Percentiles rank a stretch among this genome's conserved stretches.
phyloP scores from a whole-genome alignment of 768 basidiomycete species.

The Rickenella mellea region DNA sequence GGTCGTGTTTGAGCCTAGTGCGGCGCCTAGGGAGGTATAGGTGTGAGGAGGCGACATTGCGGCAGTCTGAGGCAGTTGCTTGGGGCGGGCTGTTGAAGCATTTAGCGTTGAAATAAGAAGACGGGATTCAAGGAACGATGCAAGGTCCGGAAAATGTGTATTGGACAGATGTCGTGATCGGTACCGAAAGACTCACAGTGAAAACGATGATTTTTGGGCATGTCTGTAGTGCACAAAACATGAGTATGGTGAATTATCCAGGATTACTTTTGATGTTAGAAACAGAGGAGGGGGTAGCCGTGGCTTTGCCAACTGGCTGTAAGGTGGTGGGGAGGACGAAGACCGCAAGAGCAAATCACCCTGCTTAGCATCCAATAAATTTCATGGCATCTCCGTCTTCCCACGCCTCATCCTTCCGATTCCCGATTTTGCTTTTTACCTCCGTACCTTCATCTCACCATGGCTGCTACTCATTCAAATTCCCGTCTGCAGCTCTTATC shows the following conservation, averaged over 20 bases:
- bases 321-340: constrained; percentile 2
- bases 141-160: background rate
- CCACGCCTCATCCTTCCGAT: background rate
- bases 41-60: constrained; percentile 61
- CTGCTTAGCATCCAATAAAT: constrained; percentile 7
- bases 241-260: constrained; percentile 24
- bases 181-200: constrained; percentile 18
- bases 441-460: background rate
- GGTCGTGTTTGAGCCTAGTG: constrained; percentile 22
- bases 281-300: background rate
- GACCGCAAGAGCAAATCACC: constrained; percentile 8
- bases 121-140: constrained; percentile 18
- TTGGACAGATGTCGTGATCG: constrained; percentile 4
- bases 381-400: constrained; percentile 2
- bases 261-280: constrained; percentile 17
- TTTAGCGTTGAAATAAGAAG: constrained; percentile 2
- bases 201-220: constrained; percentile 26
- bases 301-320: constrained; percentile 1
- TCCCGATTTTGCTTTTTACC: constrained; percentile 10
- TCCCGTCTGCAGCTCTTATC: background rate
- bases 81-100: constrained; percentile 25
- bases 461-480: background rate
- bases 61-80: constrained; percentile 37
- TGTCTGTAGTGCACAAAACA: constrained; percentile 26
- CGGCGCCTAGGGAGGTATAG: constrained; percentile 36